These are phyloP conservation scores for Zygoascus ofunaensis DNA, from an alignment of 805 yeast species.

Conservation along the genomic window DNA sequence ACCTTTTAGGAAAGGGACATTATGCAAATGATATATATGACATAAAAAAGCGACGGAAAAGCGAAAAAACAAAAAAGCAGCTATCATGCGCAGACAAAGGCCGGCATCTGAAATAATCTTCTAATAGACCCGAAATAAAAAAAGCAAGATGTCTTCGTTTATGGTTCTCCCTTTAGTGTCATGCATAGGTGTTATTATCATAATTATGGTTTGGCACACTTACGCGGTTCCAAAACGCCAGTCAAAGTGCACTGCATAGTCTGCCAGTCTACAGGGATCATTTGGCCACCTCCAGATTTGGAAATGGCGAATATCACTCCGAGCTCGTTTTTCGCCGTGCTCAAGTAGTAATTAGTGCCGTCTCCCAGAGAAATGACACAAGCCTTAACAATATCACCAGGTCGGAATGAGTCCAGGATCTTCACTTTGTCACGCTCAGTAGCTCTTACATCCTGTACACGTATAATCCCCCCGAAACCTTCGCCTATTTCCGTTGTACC, in stretches of 20 bases:
- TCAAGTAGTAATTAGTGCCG: constrained; percentile 80
- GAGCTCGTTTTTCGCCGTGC: constrained; percentile 82
- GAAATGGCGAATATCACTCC: constrained; percentile 86
- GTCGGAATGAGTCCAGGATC: constrained; percentile 68
- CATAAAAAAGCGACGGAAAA: too few relatives aligned
- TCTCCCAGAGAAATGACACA: constrained; percentile 79
- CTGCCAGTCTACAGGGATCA: constrained; percentile 94
- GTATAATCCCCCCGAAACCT: constrained; percentile 74
- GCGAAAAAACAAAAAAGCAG: too few relatives aligned
- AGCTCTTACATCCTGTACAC: constrained; percentile 82
- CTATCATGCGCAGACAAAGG: too few relatives aligned
- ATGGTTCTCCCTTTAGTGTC: too few relatives aligned
- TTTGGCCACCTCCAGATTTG: constrained; percentile 60
- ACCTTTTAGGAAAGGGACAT: too few relatives aligned
- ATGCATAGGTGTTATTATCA: too few relatives aligned
- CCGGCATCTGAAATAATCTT: too few relatives aligned
- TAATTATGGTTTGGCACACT: constrained; percentile 87
- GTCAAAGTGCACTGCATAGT: constrained; percentile 75
- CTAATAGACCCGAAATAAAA: too few relatives aligned
- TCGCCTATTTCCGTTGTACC: constrained; percentile 59
- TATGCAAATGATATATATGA: too few relatives aligned
- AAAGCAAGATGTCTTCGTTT: too few relatives aligned
- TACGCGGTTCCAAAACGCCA: constrained; percentile 69
- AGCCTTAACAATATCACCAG: constrained; percentile 90
- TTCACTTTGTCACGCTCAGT: constrained; percentile 86